phyloP scores from a whole-genome alignment of 129 eudicot genomes.

The Smallanthus sonchifolius region DNA sequence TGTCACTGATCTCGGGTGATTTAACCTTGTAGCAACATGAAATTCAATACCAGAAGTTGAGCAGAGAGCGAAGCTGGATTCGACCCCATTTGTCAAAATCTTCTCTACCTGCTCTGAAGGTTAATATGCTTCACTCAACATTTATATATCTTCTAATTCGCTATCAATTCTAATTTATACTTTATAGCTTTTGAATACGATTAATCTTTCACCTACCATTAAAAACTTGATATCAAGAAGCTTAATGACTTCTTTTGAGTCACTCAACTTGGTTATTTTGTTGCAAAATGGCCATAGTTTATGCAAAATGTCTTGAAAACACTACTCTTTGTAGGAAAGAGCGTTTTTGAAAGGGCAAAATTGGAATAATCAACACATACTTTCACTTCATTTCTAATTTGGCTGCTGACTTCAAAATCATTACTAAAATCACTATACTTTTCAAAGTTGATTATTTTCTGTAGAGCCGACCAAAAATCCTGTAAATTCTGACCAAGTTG shows the following conservation, averaged over 20 bases:
- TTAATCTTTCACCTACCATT: background rate
- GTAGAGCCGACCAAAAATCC: background rate
- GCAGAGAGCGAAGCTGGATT: slow-evolving; percentile 51
- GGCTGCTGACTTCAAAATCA: background rate
- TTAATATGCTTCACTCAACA: slow-evolving; percentile 40
- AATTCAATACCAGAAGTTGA: slow-evolving; percentile 56
- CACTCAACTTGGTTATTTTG: background rate
- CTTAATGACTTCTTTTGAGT: background rate
- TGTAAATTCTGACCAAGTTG: background rate
- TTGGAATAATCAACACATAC: background rate
- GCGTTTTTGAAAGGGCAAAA: background rate
- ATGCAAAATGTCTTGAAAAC: background rate
- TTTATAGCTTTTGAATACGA: background rate
- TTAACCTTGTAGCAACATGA: slow-evolving; percentile 60
- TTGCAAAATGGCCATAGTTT: background rate
- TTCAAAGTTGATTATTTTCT: background rate
- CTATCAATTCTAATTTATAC: background rate
- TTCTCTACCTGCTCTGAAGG: slow-evolving; percentile 60
- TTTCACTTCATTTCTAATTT: background rate
- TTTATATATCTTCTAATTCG: background rate
- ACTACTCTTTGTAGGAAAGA: background rate
- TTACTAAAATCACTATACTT: background rate
- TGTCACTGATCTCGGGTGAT: slow-evolving; percentile 27
- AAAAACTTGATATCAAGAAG: background rate
- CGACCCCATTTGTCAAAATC: slow-evolving; percentile 44